Evolutionary conservation across 257 asterid genomes (phyloP).

Genomic region (Linderniella brevidens): DNA sequence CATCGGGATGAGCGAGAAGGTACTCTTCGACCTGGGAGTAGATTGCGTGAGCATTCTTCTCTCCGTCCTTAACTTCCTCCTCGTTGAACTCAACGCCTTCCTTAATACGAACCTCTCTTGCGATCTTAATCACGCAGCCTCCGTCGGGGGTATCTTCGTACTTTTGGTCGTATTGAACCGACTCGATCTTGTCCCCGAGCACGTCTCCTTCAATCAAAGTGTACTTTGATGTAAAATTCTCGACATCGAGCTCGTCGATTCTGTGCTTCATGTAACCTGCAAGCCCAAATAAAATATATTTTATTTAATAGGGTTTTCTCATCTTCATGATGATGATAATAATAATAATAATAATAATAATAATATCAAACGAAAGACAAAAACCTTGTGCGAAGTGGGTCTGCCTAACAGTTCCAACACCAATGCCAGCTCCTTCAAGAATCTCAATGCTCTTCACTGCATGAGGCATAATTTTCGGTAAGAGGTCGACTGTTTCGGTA

Average conservation of each 20-base stretch:
- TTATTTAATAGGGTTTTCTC: background rate
- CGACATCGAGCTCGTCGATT: conserved; percentile 3
- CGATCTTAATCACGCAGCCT: conserved; percentile 4
- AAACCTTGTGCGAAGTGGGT: conserved; percentile 1
- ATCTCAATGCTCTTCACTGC: conserved; percentile 12
- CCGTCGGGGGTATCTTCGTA: conserved; percentile 4
- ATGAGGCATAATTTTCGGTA: conserved; percentile 10
- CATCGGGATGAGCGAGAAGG: conserved; percentile 7
- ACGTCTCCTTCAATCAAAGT: conserved; percentile 6
- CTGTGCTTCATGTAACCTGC: background rate
- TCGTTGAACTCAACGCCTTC: background rate
- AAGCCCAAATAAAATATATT: background rate
- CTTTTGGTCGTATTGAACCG: conserved; percentile 5
- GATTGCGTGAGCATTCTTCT: background rate
- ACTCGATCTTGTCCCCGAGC: conserved; percentile 11
- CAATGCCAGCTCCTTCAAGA: conserved; percentile 14
- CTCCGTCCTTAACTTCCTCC: conserved; percentile 5
- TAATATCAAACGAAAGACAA: no score
- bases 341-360: no score
- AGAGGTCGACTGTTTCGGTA: background rate
- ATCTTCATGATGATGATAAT: background rate
- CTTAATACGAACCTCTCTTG: conserved; percentile 1
- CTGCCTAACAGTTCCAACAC: conserved; percentile 9
- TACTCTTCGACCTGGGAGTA: background rate
- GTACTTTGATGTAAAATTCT: background rate